Evolutionary conservation across 2,329 filamentous ascomycete species (phyloP), one percentile per base, ranked within the genome.

Genomic region (Alternaria consortialis): DNA sequence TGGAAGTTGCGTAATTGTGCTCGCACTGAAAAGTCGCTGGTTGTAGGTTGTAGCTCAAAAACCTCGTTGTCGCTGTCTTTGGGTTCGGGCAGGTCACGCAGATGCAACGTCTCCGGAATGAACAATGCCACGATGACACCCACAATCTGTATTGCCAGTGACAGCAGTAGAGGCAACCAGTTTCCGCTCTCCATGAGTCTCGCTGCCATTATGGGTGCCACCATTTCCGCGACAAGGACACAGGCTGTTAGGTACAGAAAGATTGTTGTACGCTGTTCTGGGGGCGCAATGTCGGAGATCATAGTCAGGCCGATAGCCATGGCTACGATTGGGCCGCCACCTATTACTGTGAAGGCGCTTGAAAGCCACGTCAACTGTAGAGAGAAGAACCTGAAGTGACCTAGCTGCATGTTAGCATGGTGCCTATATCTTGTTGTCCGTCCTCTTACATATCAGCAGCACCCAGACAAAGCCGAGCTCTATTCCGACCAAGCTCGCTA

Each of bases 271-370:
- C 83, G 77, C 69, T 82, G 79, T 20, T 81, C 78, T 4, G 82
- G 78, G 1, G 79, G 82, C 7, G 80, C 81, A n/a, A 85, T 79
- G 65, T 85, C 84, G 0, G 83, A 77, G 64, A 85, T 77, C 81
- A 85, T 84, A 7, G 83, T 84, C 69, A 82, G 78, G 56, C 81
- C 78, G 34, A 84, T 78, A 2, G 83, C 81, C 62, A 80, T 76
- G 2, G 81, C 77, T 4, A 84, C 82, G 12, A 83, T 80, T 7
- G 80, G 76, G 0, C 83, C 83, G 37, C 83, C 84, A 3, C 82
- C 82, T 27, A 84, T 72, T 31, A 84, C 56, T 67, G 78, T 81
- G 32, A 82, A 79, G 27, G 80, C 67, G 7, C 80, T 82, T 0
- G 82, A 83, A 17, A 83, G 66, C 83, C 83, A 85, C 7, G 83